Percentiles rank a stretch among this genome's conserved stretches.
Evolutionary conservation across 1,139 yeast species (phyloP).

Genomic region (Pneumocystis jirovecii): DNA sequence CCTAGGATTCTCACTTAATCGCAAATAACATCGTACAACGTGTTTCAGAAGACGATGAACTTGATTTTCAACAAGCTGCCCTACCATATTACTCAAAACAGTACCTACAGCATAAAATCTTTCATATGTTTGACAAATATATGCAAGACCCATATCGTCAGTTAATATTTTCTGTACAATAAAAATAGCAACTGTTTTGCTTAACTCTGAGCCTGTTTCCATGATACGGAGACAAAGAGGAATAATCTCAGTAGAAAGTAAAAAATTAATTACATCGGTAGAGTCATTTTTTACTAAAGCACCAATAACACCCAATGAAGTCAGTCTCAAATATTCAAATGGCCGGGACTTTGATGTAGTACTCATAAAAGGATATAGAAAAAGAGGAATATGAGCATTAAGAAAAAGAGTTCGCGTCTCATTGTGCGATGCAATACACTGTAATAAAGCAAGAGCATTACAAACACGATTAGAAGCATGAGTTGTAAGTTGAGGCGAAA

Average conservation of each 20-base stretch:
- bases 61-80: slow-evolving; percentile 52
- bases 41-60: slow-evolving; percentile 82
- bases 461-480: slow-evolving; percentile 88
- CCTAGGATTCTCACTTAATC: slow-evolving; percentile 64
- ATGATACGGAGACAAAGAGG: slow-evolving; percentile 86
- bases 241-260: slow-evolving; percentile 84
- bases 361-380: slow-evolving; percentile 81
- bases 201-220: slow-evolving; percentile 88
- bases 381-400: slow-evolving; percentile 82
- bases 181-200: slow-evolving; percentile 91
- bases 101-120: slow-evolving; percentile 87
- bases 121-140: slow-evolving; percentile 89
- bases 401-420: slow-evolving; percentile 75
- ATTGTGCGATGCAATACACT: slow-evolving; percentile 90
- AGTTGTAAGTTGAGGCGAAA: slow-evolving; percentile 76
- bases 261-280: slow-evolving; percentile 81
- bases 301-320: slow-evolving; percentile 91
- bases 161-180: slow-evolving; percentile 81
- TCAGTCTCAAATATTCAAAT: slow-evolving; percentile 80
- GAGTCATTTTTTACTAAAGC: slow-evolving; percentile 93
- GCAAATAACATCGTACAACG: slow-evolving; percentile 82
- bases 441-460: slow-evolving; percentile 83
- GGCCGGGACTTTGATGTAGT: slow-evolving; percentile 85
- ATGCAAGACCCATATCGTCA: slow-evolving; percentile 81
- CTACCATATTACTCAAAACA: slow-evolving; percentile 78